Base-by-base conservation (phyloP, 495 filamentous ascomycete genomes). In the Daldinia grandis region DNA sequence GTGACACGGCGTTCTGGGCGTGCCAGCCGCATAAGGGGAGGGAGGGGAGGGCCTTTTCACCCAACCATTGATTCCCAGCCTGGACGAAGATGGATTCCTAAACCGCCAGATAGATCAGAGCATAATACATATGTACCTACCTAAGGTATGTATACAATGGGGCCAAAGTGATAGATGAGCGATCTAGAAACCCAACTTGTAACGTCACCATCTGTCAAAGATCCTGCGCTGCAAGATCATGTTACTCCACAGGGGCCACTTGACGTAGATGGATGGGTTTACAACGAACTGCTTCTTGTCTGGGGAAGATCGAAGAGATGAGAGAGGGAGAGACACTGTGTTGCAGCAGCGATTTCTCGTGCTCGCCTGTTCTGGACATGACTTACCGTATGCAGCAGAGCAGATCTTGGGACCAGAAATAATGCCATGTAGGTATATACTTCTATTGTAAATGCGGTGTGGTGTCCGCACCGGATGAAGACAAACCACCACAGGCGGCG, bases 151-250 rank as follows among this genome's bases (percentile, higher is more conserved):
- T 60, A 62, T 40, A 58, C 55, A 44, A 64, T 50, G 15, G 49
- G 42, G 9, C 37, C 0, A 66, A 73, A 67, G 44, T 73, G 70
- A 73, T 42, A 73, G 44, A 51, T 73, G 70, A 73, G 70, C 70
- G 70, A 73, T 73, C 70, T 28, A 27, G 33, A 51, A 50, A 62
- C 62, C 61, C 51, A 27, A 54, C 62, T 53, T 53, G 12, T 19
- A 58, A 66, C 40, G 33, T 68, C 61, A 33, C 61, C 62, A 73
- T 74, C 64, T 71, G 57, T 70, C 60, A 53, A 53, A 73, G 73
- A 77, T 77, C 69, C 62, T 64, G 68, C 65, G 58, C 75, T 77
- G 75, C 73, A 74, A 77, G 73, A 77, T 76, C 75, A 58, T 40
- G 73, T 77, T 77, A 76, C 75, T 72, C 75, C 51, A 74, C 73